Conservation (phyloP, 768 basidiomycete genomes). For the Suillus clintonianus region DNA sequence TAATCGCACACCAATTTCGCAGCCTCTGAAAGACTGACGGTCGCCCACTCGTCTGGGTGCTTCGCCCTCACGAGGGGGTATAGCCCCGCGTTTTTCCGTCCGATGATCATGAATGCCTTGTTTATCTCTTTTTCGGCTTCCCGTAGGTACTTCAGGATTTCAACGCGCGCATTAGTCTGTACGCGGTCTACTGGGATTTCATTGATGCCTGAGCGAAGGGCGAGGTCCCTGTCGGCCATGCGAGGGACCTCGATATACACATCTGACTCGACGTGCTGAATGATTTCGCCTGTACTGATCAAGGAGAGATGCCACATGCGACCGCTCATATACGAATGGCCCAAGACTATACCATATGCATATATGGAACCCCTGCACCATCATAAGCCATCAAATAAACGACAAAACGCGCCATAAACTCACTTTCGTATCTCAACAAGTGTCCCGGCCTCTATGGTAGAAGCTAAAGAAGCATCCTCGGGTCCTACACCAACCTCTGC, state of each 20-base stretch:
- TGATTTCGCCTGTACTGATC: conserved; percentile 50
- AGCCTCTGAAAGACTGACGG: conserved; percentile 56
- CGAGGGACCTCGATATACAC: conserved; percentile 61
- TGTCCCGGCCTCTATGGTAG: conserved; percentile 40
- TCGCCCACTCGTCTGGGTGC: conserved; percentile 54
- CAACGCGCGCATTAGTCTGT: conserved; percentile 61
- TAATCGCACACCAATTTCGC: conserved; percentile 44
- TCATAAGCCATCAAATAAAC: conserved; percentile 10
- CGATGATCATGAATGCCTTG: conserved; percentile 37
- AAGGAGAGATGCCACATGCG: conserved; percentile 31
- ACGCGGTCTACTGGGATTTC: conserved; percentile 27
- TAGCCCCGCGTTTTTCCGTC: conserved; percentile 25
- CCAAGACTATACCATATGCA: conserved; percentile 29
- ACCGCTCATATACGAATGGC: conserved; percentile 32
- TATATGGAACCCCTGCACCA: conserved; percentile 18
- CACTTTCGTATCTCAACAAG: conserved; percentile 58
- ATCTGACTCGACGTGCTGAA: conserved; percentile 51
- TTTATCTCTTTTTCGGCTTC: conserved; percentile 52
- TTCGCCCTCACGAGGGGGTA: conserved; percentile 49
- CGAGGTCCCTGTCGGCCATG: conserved; percentile 49
- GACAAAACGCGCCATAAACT: conserved; percentile 13
- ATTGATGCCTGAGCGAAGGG: conserved; percentile 47
- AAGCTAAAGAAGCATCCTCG: conserved; percentile 12
- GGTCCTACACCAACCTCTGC: conserved; percentile 11
- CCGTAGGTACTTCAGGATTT: conserved; percentile 62